Conservation (phyloP, 441 rosid species). For the Erysimum cheiri region DNA sequence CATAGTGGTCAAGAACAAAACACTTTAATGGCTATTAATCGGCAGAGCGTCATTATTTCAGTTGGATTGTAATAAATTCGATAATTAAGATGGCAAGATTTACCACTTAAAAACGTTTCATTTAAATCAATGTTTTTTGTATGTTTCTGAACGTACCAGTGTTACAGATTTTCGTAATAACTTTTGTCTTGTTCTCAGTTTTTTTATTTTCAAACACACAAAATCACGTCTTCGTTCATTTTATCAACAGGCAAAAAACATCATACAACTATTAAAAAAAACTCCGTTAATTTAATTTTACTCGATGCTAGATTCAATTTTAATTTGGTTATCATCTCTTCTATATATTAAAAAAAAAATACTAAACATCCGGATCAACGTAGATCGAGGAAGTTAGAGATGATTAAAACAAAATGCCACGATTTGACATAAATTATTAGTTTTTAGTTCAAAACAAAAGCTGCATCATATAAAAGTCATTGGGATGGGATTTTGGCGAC, state of each 20-base stretch:
- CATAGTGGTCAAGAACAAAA: constrained; percentile 14
- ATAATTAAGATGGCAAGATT: not conserved
- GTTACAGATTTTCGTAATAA: not conserved
- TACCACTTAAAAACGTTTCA: not conserved
- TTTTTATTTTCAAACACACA: not conserved
- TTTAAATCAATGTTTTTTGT: not conserved
- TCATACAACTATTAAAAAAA: not conserved
- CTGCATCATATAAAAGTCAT: constrained; percentile 14
- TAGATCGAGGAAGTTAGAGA: not conserved
- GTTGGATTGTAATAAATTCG: not conserved
- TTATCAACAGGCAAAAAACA: not conserved
- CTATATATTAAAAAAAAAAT: not conserved
- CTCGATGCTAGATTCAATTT: not conserved
- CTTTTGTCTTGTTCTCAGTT: not conserved
- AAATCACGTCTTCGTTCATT: not conserved
- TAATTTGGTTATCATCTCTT: not conserved
- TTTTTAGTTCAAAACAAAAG: not conserved
- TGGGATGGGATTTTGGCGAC: not conserved
- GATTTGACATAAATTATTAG: not conserved
- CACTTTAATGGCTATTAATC: constrained; percentile 8
- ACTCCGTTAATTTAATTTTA: not conserved
- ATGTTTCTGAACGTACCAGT: not conserved
- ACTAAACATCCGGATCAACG: not conserved
- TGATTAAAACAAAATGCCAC: not conserved
- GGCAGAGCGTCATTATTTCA: not conserved